A percentile compares a stretch with the other conserved stretches of the same genome.
phyloP scores from a whole-genome alignment of 495 filamentous ascomycete species.

The Penicillium paradoxum region DNA sequence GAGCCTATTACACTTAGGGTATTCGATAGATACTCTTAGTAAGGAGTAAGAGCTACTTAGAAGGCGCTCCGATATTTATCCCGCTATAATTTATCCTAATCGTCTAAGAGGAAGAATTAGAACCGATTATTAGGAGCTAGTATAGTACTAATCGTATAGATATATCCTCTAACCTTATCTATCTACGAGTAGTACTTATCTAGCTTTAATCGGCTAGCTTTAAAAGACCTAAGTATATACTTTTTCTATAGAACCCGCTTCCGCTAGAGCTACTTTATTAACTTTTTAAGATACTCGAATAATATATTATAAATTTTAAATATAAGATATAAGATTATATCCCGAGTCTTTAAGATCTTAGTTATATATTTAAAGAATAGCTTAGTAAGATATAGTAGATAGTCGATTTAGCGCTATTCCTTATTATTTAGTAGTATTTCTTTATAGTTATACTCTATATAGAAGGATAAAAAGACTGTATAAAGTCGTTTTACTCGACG shows the following conservation, averaged over 20 bases:
- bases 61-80: background rate
- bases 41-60: background rate
- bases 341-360: background rate
- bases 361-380: background rate
- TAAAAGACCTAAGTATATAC: background rate
- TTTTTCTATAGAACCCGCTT: background rate
- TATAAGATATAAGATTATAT: constrained; percentile 9
- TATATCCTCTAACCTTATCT: background rate
- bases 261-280: background rate
- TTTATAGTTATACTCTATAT: background rate
- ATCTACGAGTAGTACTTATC: background rate
- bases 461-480: background rate
- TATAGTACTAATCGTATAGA: background rate
- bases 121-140: background rate
- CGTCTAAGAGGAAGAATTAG: background rate
- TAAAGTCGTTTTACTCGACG: background rate
- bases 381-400: background rate
- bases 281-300: background rate
- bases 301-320: constrained; percentile 11
- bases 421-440: background rate
- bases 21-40: background rate
- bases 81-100: background rate
- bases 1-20: no score
- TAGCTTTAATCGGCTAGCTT: background rate
- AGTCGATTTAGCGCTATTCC: background rate